phyloP scores from a whole-genome alignment of 305 asterid genomes.

The Fraxinus floribunda region DNA sequence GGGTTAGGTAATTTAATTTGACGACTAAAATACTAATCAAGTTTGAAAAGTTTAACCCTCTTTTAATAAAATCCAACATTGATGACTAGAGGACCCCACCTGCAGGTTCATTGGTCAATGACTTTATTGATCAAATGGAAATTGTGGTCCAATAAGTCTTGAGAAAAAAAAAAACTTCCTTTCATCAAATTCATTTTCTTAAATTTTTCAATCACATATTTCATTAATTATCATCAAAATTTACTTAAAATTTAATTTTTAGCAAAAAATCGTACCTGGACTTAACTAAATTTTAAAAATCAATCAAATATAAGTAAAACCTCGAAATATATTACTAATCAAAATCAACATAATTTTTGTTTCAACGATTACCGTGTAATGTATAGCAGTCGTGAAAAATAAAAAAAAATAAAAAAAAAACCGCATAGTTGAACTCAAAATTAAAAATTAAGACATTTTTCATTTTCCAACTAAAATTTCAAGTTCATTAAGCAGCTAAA shows the following conservation, averaged over 20 bases:
- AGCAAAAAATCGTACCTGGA: not conserved
- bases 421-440: not conserved
- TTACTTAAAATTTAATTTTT: too few relatives aligned
- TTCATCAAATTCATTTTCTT: too few relatives aligned
- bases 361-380: too few relatives aligned
- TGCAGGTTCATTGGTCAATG: slow-evolving; percentile 48
- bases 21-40: not conserved
- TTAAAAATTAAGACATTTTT: not conserved
- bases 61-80: slow-evolving; percentile 12
- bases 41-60: not conserved
- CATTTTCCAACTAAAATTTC: slow-evolving; percentile 16
- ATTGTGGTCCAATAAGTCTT: slow-evolving; percentile 41
- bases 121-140: slow-evolving; percentile 31
- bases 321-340: not conserved
- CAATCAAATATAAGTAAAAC: not conserved
- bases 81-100: slow-evolving; percentile 32
- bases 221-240: too few relatives aligned
- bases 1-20: slow-evolving; percentile 14
- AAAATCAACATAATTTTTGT: not conserved
- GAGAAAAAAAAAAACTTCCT: not conserved
- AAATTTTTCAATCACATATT: not conserved
- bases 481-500: slow-evolving; percentile 19
- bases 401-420: not conserved
- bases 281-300: too few relatives aligned
- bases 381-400: not conserved